Conservation (phyloP, 768 basidiomycete species). For the Mycena sanguinolenta region DNA sequence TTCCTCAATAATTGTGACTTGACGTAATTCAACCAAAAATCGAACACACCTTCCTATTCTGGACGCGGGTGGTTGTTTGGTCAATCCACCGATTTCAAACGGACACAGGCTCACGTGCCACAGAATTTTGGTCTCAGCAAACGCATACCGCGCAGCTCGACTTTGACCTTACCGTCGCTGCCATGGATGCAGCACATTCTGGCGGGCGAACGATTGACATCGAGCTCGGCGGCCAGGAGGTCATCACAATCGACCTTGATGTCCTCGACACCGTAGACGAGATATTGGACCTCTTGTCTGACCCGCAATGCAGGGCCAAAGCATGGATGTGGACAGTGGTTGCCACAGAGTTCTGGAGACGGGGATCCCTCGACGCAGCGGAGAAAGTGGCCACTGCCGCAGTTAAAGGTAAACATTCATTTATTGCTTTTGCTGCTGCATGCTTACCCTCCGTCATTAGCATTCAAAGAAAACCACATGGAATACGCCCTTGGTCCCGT, state of each 20-base stretch:
- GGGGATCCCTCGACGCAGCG: slow-evolving; percentile 80
- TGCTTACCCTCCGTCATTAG: slow-evolving; percentile 48
- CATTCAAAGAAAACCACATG: slow-evolving; percentile 64
- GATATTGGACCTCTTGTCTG: slow-evolving; percentile 77
- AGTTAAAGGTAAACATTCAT: slow-evolving; percentile 65
- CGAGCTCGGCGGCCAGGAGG: slow-evolving; percentile 85
- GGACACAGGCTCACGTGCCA: slow-evolving; percentile 11
- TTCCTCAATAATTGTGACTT: too few relatives aligned
- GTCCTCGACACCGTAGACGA: slow-evolving; percentile 85
- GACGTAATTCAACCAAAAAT: neutral
- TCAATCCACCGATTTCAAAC: too few relatives aligned
- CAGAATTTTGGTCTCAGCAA: neutral
- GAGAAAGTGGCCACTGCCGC: slow-evolving; percentile 81
- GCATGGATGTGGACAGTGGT: slow-evolving; percentile 84
- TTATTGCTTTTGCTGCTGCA: slow-evolving; percentile 15
- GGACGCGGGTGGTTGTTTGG: slow-evolving; percentile 16
- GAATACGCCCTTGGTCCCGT: slow-evolving; percentile 74
- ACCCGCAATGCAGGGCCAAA: slow-evolving; percentile 72
- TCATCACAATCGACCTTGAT: slow-evolving; percentile 92
- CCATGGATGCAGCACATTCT: slow-evolving; percentile 48
- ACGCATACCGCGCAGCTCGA: too few relatives aligned
- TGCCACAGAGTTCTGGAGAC: slow-evolving; percentile 90
- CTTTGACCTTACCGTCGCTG: neutral
- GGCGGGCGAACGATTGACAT: slow-evolving; percentile 77
- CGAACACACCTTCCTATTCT: slow-evolving; percentile 4